Evolutionary conservation across 2,329 filamentous ascomycete species (phyloP).

Genomic region (Coleophoma cylindrospora): DNA sequence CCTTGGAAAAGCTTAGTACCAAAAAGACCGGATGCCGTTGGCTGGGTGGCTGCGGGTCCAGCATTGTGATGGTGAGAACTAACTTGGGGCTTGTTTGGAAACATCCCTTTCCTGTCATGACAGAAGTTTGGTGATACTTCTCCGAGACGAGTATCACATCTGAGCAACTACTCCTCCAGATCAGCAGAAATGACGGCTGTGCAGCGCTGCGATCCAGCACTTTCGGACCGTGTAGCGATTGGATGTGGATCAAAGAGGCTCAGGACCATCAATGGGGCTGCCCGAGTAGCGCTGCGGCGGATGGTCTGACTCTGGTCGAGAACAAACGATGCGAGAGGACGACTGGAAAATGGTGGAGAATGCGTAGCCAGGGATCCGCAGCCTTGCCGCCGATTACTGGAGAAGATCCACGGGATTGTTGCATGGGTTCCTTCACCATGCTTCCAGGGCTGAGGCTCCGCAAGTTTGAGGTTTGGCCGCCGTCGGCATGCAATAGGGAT

Average conservation of each 20-base stretch:
- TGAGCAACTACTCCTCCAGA: slow-evolving; percentile 2
- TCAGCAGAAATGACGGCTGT: not conserved
- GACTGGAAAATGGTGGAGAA: not conserved
- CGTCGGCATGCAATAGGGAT: not conserved
- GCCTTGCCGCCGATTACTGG: slow-evolving; percentile 2
- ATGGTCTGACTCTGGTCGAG: not conserved
- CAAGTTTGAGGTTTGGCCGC: slow-evolving; percentile 16
- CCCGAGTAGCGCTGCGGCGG: not conserved
- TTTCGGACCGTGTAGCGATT: slow-evolving; percentile 6
- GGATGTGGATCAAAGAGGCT: not conserved
- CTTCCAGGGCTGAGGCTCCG: slow-evolving; percentile 16
- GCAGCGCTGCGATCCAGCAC: slow-evolving; percentile 2
- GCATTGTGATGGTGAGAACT: slow-evolving; percentile 12
- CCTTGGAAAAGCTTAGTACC: slow-evolving; percentile 13
- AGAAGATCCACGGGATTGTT: slow-evolving; percentile 6
- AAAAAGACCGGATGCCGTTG: slow-evolving; percentile 18
- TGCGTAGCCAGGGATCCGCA: slow-evolving; percentile 3
- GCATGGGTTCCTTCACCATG: not conserved
- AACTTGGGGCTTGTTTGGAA: slow-evolving; percentile 13
- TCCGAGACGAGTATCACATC: slow-evolving; percentile 7
- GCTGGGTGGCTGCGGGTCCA: slow-evolving; percentile 8
- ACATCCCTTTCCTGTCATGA: slow-evolving; percentile 4
- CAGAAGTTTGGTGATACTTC: slow-evolving; percentile 12
- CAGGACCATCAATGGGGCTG: not conserved
- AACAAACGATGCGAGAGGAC: not conserved